Base-by-base conservation (phyloP, 352 stramenopile genomes). In the Thalassiosira pacifica region DNA sequence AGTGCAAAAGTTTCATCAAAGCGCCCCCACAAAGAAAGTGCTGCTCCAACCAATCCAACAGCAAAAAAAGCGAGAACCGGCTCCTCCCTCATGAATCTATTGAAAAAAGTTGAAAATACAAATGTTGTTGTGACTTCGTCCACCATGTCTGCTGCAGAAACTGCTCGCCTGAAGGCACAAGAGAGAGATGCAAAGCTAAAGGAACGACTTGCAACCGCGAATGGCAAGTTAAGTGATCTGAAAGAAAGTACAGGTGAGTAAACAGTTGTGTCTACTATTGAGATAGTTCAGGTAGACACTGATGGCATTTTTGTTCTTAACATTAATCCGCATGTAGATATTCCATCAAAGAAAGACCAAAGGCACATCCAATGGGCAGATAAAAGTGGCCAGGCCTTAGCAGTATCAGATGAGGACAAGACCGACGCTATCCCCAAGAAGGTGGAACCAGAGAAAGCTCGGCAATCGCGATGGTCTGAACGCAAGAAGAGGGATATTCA, bases 291-390 rank as follows among this genome's bases (percentile, higher is more conserved):
- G 18, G 57, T 53, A 69, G 24, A 70, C 65, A 24, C 60, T 66
- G 72, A 79, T 60, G 24, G 2, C 37, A 3, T 60, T 37, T 73
- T 79, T 68, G 16, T 74, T 26, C 2, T 73, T 29, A 52, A 57
- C 34, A 26, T 27, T 65, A 11, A 52, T 32, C 8, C 53, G 48
- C 22, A 29, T 8, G 27, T 72, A 76, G 42, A 70, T 63, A 6
- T 60, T 63, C 24, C 1, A 31, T 42, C 27, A 16, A 73, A 83
- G 68, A 89, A 89, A 70, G 69, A 87, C 22, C 29, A 65, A 42
- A 76, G 71, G 64, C 76, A 65, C n/a, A 90, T 95, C 1, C 92
- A 92, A 60, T 95, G 90, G 90, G 78, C 83, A 26, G 91, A 95
- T 81, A 86, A 85, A 66, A 91, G 88, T 65, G 91, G 91, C 42